Conservation (phyloP, 2,329 filamentous ascomycete species). For the Trichoderma oligosporum region DNA sequence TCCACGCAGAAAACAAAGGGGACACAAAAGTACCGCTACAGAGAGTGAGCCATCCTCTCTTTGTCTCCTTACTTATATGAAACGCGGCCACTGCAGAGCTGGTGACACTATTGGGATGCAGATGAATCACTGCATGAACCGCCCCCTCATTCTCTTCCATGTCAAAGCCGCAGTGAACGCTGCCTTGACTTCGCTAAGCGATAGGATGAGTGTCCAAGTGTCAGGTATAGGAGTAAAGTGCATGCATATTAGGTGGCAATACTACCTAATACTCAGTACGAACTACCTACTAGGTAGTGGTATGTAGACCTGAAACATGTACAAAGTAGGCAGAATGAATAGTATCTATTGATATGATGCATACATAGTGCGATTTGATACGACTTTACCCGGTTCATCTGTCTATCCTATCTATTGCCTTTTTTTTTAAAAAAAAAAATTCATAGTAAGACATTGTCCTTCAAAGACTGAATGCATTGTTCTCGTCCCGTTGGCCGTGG, state of each 20-base stretch:
- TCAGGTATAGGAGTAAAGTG: too few relatives aligned
- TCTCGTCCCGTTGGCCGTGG: neutral
- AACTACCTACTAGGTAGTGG: too few relatives aligned
- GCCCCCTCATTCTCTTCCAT: neutral
- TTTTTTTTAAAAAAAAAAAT: too few relatives aligned
- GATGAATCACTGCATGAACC: neutral
- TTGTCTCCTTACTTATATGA: neutral
- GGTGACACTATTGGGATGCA: neutral
- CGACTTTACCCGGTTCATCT: neutral
- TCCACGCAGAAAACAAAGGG: too few relatives aligned
- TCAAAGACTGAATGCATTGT: neutral
- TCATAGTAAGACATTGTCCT: neutral
- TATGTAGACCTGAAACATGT: too few relatives aligned
- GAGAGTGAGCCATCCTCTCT: too few relatives aligned
- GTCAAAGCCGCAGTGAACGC: neutral
- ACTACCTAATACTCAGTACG: too few relatives aligned
- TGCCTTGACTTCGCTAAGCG: neutral
- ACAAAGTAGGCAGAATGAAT: neutral
- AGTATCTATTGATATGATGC: neutral
- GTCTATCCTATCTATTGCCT: neutral
- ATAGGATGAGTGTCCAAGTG: neutral
- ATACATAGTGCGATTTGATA: neutral
- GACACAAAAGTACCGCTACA: too few relatives aligned
- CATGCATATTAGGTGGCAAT: too few relatives aligned
- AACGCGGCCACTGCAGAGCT: conserved; percentile 3